A percentile compares a stretch with the other conserved stretches of the same genome.
Evolutionary conservation across 495 filamentous ascomycete genomes (phyloP).

Genomic region (Neurospora hispaniola): DNA sequence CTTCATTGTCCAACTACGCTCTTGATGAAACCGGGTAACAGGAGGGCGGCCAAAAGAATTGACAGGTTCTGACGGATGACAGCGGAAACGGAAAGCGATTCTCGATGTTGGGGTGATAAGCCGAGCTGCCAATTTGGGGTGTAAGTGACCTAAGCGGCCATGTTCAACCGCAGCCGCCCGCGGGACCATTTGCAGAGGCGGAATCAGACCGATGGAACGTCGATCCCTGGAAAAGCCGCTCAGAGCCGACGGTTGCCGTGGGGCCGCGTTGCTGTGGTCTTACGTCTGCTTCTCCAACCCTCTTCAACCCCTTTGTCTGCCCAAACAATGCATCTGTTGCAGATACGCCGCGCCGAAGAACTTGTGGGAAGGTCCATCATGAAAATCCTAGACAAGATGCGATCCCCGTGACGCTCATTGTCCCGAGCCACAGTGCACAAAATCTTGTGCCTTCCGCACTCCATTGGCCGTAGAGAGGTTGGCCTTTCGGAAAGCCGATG

Average conservation of each 20-base stretch:
- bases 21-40: background rate
- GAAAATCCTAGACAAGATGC: background rate
- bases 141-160: background rate
- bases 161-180: constrained; percentile 1
- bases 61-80: background rate
- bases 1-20: background rate
- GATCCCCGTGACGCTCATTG: background rate
- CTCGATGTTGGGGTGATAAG: background rate
- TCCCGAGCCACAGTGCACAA: background rate
- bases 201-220: constrained; percentile 16
- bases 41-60: background rate
- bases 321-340: background rate
- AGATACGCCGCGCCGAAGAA: background rate
- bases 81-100: background rate
- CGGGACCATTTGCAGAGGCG: constrained; percentile 11
- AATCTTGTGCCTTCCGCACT: background rate
- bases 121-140: background rate
- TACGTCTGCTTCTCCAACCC: background rate
- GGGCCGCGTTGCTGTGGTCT: background rate
- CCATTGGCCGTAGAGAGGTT: background rate
- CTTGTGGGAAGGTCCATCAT: no score
- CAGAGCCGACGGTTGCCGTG: constrained; percentile 23
- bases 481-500: background rate
- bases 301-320: background rate
- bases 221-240: constrained; percentile 18